A percentile compares a stretch with the other conserved stretches of the same genome.
Evolutionary conservation across 2,329 filamentous ascomycete species (phyloP).

Genomic region (Alternaria sp.): DNA sequence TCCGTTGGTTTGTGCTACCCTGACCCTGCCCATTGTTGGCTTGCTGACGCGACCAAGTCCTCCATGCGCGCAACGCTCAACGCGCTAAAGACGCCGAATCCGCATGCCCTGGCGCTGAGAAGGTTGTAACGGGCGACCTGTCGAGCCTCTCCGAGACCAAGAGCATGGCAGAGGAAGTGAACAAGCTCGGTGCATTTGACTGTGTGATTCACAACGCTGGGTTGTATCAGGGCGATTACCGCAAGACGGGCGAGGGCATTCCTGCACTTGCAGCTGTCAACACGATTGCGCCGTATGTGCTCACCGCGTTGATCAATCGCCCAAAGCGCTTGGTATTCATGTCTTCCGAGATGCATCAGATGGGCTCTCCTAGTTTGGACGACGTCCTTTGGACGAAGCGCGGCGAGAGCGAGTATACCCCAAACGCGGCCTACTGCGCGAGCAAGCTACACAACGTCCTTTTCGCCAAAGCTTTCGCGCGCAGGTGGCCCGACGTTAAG

Average conservation of each 20-base stretch:
- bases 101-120: constrained; percentile 60
- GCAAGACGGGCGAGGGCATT: constrained; percentile 57
- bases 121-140: constrained; percentile 63
- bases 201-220: constrained; percentile 67
- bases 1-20: constrained; percentile 46
- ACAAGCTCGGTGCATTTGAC: constrained; percentile 61
- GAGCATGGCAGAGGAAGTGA: constrained; percentile 60
- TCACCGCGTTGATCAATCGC: constrained; percentile 60
- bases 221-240: constrained; percentile 54
- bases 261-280: constrained; percentile 64
- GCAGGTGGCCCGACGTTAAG: constrained; percentile 55
- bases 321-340: constrained; percentile 63
- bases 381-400: constrained; percentile 53
- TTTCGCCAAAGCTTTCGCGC: constrained; percentile 63
- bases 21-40: too few relatives aligned
- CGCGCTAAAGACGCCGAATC: constrained; percentile 60
- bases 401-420: constrained; percentile 44
- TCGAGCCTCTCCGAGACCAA: constrained; percentile 61
- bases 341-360: constrained; percentile 60
- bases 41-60: constrained; percentile 34
- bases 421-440: constrained; percentile 59
- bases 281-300: constrained; percentile 65
- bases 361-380: constrained; percentile 55
- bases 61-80: constrained; percentile 65
- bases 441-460: constrained; percentile 66